These are phyloP conservation scores for Cutaneotrichosporon cutaneum DNA, from an alignment of 1,284 basidiomycete genomes.

Conservation along the genomic window DNA sequence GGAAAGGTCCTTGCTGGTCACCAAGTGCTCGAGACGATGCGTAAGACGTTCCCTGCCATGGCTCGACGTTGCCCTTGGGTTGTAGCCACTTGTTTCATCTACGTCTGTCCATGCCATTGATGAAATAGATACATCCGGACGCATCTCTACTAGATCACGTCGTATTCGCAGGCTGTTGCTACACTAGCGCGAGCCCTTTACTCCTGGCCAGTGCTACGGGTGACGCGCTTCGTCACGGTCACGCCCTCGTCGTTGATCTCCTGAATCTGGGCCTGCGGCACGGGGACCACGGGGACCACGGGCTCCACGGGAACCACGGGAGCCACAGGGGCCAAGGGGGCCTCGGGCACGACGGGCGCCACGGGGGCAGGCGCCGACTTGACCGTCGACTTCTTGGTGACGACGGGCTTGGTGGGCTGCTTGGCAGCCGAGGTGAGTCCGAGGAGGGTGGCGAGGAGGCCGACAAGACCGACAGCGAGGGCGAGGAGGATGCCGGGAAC, in stretches of 20 bases:
- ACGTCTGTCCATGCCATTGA: background rate
- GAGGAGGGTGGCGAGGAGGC: conserved; percentile 74
- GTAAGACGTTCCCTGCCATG: too few species aligned
- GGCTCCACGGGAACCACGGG: too few species aligned
- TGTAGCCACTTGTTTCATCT: too few species aligned
- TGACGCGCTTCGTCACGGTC: conserved; percentile 41
- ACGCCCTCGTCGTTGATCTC: conserved; percentile 28
- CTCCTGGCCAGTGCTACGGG: conserved; percentile 23
- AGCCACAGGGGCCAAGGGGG: conserved; percentile 21
- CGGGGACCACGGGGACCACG: too few species aligned
- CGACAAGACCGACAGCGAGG: conserved; percentile 72
- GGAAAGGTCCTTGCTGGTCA: too few species aligned
- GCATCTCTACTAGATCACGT: background rate
- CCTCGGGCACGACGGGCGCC: conserved; percentile 15
- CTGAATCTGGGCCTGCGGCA: conserved; percentile 30
- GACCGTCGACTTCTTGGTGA: conserved; percentile 47
- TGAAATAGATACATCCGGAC: conserved; percentile 8
- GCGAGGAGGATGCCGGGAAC: conserved; percentile 73
- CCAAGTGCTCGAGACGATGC: too few species aligned
- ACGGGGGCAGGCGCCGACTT: conserved; percentile 43
- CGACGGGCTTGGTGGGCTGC: conserved; percentile 28
- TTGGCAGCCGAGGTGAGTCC: conserved; percentile 65
- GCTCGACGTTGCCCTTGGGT: too few species aligned
- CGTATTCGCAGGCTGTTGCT: conserved; percentile 1
- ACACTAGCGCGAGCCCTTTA: conserved; percentile 7